These are phyloP conservation scores for Vinca minor DNA, from an alignment of 257 asterid genomes.

Conservation along the genomic window DNA sequence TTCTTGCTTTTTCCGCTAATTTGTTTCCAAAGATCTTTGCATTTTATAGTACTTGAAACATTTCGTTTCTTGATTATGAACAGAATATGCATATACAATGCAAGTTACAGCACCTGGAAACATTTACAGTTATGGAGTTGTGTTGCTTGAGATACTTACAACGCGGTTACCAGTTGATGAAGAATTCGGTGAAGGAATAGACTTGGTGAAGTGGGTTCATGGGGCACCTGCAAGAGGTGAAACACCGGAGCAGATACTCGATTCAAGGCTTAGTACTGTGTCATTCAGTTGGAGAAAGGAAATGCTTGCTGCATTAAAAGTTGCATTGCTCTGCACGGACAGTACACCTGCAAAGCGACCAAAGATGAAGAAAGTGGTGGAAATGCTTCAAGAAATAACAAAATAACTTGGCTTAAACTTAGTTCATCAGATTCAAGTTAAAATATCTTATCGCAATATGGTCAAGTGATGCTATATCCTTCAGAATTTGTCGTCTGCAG, in stretches of 20 bases:
- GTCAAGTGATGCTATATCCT: background rate
- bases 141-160: conserved; percentile 87
- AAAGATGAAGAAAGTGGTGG: conserved; percentile 83
- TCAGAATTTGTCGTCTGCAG: background rate
- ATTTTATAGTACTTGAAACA: conserved; percentile 2
- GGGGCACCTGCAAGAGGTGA: conserved; percentile 81
- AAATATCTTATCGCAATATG: background rate
- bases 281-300: conserved; percentile 91
- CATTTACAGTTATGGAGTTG: conserved; percentile 92
- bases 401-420: background rate
- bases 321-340: conserved; percentile 82
- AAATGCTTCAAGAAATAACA: conserved; percentile 66
- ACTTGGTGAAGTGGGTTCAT: conserved; percentile 97
- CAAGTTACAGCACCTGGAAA: conserved; percentile 98
- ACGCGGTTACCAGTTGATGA: conserved; percentile 79
- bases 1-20: background rate
- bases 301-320: conserved; percentile 80
- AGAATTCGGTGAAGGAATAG: conserved; percentile 91
- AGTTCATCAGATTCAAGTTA: background rate
- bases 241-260: conserved; percentile 98
- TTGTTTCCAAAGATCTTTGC: background rate
- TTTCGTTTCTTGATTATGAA: conserved; percentile 3
- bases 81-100: conserved; percentile 98
- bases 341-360: conserved; percentile 90
- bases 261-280: conserved; percentile 74